These are phyloP conservation scores for Aspergillus vadensis DNA, from an alignment of 2,329 filamentous ascomycete genomes.

Conservation along the genomic window DNA sequence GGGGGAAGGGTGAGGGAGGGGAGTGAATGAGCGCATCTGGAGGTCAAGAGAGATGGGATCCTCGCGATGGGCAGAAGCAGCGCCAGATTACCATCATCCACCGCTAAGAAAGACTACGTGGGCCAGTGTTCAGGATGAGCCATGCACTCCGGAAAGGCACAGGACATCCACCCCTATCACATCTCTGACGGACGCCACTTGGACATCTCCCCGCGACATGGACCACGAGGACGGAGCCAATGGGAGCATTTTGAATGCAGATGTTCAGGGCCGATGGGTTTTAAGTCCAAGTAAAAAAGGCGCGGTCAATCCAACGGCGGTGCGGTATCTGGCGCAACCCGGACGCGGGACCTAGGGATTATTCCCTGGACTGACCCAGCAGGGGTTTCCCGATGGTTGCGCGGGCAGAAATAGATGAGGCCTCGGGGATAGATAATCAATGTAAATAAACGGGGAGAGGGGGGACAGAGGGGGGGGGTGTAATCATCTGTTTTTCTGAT, in stretches of 20 bases:
- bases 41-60: background rate
- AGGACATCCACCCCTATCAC: constrained; percentile 29
- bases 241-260: constrained; percentile 23
- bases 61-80: background rate
- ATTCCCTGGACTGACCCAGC: constrained; percentile 7
- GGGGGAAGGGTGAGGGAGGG: background rate
- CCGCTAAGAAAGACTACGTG: constrained; percentile 20
- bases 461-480: background rate
- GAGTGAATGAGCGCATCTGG: constrained; percentile 14
- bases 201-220: constrained; percentile 27
- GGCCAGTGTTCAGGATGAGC: constrained; percentile 21
- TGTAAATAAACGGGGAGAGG: background rate
- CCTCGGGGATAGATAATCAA: background rate
- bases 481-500: background rate
- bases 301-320: constrained; percentile 15
- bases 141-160: constrained; percentile 35
- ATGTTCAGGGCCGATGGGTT: constrained; percentile 15
- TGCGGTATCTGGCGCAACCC: constrained; percentile 15
- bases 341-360: constrained; percentile 5
- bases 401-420: background rate
- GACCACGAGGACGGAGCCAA: constrained; percentile 19
- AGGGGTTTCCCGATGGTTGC: background rate
- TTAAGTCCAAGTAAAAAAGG: background rate
- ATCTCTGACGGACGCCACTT: constrained; percentile 31
- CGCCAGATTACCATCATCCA: constrained; percentile 8